Evolutionary conservation across 768 basidiomycete genomes (phyloP).

Genomic region (Tulasnella sp.): DNA sequence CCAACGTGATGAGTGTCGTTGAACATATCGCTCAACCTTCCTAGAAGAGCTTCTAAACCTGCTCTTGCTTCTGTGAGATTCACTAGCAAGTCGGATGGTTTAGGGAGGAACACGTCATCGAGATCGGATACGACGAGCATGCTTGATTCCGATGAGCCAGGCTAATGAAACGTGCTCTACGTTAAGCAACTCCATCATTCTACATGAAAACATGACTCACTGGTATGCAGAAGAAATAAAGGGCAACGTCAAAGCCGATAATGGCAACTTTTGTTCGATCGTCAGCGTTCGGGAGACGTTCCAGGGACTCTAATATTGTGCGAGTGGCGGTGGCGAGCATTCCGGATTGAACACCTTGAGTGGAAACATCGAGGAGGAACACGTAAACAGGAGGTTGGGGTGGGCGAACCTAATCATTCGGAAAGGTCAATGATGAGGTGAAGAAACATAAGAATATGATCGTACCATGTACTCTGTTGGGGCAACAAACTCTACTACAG

Average conservation of each 20-base stretch:
- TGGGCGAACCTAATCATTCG: conserved; percentile 45
- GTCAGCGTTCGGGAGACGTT: conserved; percentile 91
- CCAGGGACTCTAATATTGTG: conserved; percentile 88
- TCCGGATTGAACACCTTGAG: conserved; percentile 81
- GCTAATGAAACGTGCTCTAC: conserved; percentile 12
- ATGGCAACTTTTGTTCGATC: conserved; percentile 84
- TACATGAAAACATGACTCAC: conserved; percentile 32
- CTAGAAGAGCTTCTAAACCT: conserved; percentile 68
- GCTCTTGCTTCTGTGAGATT: conserved; percentile 77
- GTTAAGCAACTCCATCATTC: not conserved
- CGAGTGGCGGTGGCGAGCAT: conserved; percentile 98
- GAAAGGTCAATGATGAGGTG: not conserved
- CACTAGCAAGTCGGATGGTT: conserved; percentile 90
- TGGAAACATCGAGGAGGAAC: conserved; percentile 94
- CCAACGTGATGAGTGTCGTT: conserved; percentile 88
- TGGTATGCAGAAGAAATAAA: conserved; percentile 94
- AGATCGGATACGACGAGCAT: conserved; percentile 98
- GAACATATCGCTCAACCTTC: conserved; percentile 91
- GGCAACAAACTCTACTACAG: conserved; percentile 92
- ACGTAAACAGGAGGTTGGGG: conserved; percentile 96
- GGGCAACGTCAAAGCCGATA: conserved; percentile 78
- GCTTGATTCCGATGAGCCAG: conserved; percentile 48
- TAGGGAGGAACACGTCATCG: conserved; percentile 94
- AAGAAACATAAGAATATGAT: not conserved
- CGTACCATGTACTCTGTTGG: conserved; percentile 97